Conservation (phyloP, 768 basidiomycete genomes). For the Dioszegia crocea region DNA sequence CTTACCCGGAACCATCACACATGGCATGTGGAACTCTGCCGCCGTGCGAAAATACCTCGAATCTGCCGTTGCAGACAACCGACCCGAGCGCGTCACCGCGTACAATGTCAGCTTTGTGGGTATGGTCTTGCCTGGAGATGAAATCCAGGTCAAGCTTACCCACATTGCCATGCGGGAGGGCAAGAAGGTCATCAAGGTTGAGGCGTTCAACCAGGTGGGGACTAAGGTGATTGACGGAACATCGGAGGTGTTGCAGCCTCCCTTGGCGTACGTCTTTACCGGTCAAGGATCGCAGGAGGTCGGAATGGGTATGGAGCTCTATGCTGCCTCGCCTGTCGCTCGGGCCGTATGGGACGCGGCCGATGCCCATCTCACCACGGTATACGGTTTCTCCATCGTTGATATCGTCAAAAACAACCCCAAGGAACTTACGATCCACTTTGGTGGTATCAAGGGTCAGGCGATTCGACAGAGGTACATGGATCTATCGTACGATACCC, state of each 20-base stretch:
- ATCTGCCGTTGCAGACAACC: constrained; percentile 85
- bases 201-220: constrained; percentile 74
- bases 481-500: constrained; percentile 97
- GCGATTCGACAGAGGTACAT: constrained; percentile 98
- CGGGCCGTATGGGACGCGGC: constrained; percentile 96
- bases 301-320: constrained; percentile 99
- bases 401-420: constrained; percentile 99
- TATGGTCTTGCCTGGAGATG: constrained; percentile 90
- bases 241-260: constrained; percentile 86
- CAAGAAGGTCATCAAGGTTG: constrained; percentile 83
- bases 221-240: constrained; percentile 90
- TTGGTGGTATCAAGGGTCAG: constrained; percentile 98
- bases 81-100: constrained; percentile 83
- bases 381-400: constrained; percentile 97
- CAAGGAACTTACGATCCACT: constrained; percentile 96
- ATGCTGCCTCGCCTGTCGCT: constrained; percentile 85
- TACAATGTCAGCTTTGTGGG: constrained; percentile 95
- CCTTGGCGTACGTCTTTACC: constrained; percentile 93
- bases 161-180: constrained; percentile 90
- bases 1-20: constrained; percentile 93
- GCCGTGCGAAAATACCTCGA: constrained; percentile 90
- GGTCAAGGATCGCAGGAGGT: constrained; percentile 97
- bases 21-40: constrained; percentile 95
- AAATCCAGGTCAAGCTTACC: constrained; percentile 76
- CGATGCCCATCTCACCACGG: constrained; percentile 83